Evolutionary conservation across 257 asterid genomes (phyloP).

Genomic region (Phtheirospermum japonicum): DNA sequence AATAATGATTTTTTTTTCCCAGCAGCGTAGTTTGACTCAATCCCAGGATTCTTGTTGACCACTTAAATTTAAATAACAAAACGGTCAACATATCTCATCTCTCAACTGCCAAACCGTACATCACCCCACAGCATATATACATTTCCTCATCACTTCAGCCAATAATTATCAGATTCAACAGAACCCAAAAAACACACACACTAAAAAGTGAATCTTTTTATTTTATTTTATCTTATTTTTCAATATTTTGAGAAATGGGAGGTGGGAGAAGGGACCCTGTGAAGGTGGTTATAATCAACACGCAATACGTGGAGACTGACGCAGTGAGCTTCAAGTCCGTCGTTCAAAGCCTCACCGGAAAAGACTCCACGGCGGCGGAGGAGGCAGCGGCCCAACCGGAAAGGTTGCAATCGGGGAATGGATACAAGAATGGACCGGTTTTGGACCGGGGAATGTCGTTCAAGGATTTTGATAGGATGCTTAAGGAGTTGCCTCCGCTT

Average conservation of each 20-base stretch:
- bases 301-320: slow-evolving; percentile 62
- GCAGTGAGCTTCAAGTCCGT: slow-evolving; percentile 63
- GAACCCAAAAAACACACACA: slow-evolving; percentile 19
- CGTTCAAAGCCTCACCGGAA: slow-evolving; percentile 69
- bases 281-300: slow-evolving; percentile 63
- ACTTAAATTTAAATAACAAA: background rate
- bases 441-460: slow-evolving; percentile 38
- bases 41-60: slow-evolving; percentile 2
- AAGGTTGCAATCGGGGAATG: background rate
- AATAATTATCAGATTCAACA: background rate
- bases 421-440: slow-evolving; percentile 12
- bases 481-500: slow-evolving; percentile 43
- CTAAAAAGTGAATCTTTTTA: background rate
- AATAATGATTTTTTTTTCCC: background rate
- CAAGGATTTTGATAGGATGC: slow-evolving; percentile 46
- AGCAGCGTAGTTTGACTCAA: slow-evolving; percentile 37
- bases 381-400: background rate
- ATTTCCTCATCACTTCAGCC: slow-evolving; percentile 12
- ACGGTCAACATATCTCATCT: slow-evolving; percentile 14
- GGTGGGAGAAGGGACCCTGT: slow-evolving; percentile 27
- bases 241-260: slow-evolving; percentile 20
- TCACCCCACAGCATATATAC: slow-evolving; percentile 19
- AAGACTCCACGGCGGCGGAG: slow-evolving; percentile 32
- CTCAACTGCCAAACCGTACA: slow-evolving; percentile 3
- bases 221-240: background rate